phyloP scores from a whole-genome alignment of 2,329 filamentous ascomycete species.

The Fusarium caatingaense region DNA sequence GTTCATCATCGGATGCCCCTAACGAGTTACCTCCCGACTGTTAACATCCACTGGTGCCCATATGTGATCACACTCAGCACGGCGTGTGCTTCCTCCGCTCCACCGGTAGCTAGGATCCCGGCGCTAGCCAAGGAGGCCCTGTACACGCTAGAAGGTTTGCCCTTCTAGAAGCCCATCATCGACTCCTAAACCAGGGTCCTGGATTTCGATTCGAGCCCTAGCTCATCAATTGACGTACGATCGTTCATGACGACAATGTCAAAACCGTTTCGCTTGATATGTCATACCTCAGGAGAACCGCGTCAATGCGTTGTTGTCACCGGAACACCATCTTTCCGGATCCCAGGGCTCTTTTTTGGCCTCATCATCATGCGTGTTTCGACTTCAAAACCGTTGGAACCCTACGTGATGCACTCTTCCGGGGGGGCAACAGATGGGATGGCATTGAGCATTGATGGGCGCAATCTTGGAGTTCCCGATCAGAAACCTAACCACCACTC shows the following conservation, averaged over 20 bases:
- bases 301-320: constrained; percentile 24
- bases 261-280: constrained; percentile 23
- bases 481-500: constrained; percentile 9
- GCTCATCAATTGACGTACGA: constrained; percentile 23
- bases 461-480: constrained; percentile 45
- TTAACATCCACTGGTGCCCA: constrained; percentile 34
- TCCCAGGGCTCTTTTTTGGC: constrained; percentile 23
- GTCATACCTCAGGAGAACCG: constrained; percentile 32
- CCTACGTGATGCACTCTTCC: constrained; percentile 31
- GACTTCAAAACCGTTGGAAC: constrained; percentile 36
- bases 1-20: constrained; percentile 31
- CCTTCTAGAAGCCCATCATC: constrained; percentile 46
- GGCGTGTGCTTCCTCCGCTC: constrained; percentile 35
- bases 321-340: constrained; percentile 30
- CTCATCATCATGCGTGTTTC: constrained; percentile 34
- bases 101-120: constrained; percentile 35
- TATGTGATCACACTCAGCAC: constrained; percentile 37
- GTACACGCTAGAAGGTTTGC: constrained; percentile 45
- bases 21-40: constrained; percentile 30
- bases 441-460: constrained; percentile 43
- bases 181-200: constrained; percentile 42
- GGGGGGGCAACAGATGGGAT: constrained; percentile 26
- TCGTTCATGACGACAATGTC: constrained; percentile 37
- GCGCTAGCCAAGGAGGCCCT: constrained; percentile 37
- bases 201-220: constrained; percentile 37